Evolutionary conservation across 768 basidiomycete genomes (phyloP).

Genomic region (Hygrophorus russula): DNA sequence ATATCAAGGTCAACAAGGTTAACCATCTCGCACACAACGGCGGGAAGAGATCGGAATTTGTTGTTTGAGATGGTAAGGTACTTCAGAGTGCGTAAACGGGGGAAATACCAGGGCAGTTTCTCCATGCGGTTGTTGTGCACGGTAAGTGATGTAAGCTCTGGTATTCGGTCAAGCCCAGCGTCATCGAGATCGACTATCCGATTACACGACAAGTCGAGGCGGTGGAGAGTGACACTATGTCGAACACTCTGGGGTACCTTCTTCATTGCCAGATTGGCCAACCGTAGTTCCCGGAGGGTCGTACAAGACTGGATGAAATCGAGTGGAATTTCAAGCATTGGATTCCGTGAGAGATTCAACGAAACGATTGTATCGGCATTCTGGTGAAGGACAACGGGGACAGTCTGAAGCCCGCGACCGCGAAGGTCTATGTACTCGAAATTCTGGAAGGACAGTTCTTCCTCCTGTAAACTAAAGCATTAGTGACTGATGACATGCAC

Average conservation of each 20-base stretch:
- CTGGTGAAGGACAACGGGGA: slow-evolving; percentile 78
- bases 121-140: slow-evolving; percentile 90
- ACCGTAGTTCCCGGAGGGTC: slow-evolving; percentile 70
- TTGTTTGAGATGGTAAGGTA: slow-evolving; percentile 94
- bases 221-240: slow-evolving; percentile 58
- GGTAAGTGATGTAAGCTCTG: slow-evolving; percentile 53
- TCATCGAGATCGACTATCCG: slow-evolving; percentile 84
- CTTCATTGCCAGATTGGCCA: slow-evolving; percentile 92
- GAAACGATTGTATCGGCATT: slow-evolving; percentile 76
- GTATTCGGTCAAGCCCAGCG: slow-evolving; percentile 69
- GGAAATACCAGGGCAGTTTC: slow-evolving; percentile 77
- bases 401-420: slow-evolving; percentile 68
- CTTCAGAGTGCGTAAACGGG: slow-evolving; percentile 55
- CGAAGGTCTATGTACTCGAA: slow-evolving; percentile 79
- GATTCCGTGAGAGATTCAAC: slow-evolving; percentile 86
- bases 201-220: slow-evolving; percentile 87
- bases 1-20: slow-evolving; percentile 81
- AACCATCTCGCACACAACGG: slow-evolving; percentile 60
- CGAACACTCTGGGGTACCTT: slow-evolving; percentile 79
- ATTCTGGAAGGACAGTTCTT: slow-evolving; percentile 57
- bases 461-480: slow-evolving; percentile 37
- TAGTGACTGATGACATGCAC: background rate
- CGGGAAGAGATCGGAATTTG: slow-evolving; percentile 70
- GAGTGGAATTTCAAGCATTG: slow-evolving; percentile 90
- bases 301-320: slow-evolving; percentile 92